These are phyloP conservation scores for Nyssa sinensis DNA, from an alignment of 148 eudicot species.

Conservation along the genomic window DNA sequence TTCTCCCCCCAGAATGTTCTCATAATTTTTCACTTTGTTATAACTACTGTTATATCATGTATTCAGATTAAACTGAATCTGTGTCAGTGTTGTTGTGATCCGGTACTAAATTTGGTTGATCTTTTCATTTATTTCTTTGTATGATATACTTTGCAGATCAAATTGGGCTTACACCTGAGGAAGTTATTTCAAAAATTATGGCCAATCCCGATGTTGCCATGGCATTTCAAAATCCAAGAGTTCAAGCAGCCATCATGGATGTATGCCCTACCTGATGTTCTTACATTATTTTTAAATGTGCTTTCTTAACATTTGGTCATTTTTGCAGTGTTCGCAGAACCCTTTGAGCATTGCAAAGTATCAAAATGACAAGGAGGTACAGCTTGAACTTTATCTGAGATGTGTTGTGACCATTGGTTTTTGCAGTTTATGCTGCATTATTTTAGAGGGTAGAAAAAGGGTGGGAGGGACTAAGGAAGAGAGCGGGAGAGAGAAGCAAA, in stretches of 20 bases:
- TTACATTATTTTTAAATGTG: neutral
- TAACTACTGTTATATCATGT: no score
- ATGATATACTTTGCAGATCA: conserved; percentile 53
- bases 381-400: neutral
- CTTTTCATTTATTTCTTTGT: neutral
- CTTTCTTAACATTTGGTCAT: conserved; percentile 15
- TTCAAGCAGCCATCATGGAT: conserved; percentile 97
- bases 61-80: no score
- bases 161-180: conserved; percentile 91
- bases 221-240: conserved; percentile 98
- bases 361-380: conserved; percentile 95
- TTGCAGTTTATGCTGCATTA: neutral
- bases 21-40: no score
- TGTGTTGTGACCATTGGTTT: neutral
- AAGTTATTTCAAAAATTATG: conserved; percentile 91
- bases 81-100: neutral
- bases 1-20: no score
- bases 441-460: neutral
- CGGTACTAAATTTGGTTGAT: neutral
- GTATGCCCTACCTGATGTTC: conserved; percentile 41
- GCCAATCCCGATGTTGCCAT: conserved; percentile 91
- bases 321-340: conserved; percentile 86
- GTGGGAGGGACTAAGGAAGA: no score
- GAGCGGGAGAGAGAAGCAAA: no score
- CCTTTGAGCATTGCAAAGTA: conserved; percentile 85